Conservation (phyloP, 495 filamentous ascomycete genomes). For the Penicillium cosmopolitanum region DNA sequence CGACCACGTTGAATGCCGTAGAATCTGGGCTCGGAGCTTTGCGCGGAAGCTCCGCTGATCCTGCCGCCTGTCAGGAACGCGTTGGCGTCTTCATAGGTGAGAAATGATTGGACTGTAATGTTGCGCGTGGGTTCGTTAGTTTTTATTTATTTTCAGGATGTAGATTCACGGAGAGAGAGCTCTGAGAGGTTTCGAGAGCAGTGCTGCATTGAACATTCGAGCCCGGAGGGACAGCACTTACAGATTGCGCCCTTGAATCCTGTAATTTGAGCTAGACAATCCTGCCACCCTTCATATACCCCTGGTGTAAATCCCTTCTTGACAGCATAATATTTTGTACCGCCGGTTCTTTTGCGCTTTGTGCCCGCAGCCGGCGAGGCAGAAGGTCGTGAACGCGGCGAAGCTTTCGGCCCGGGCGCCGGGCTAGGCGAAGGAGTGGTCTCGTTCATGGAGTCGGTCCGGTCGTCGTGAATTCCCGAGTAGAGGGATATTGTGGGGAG, state of each 20-base stretch:
- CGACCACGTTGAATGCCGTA: slow-evolving; percentile 86
- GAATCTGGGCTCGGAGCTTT: slow-evolving; percentile 51
- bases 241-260: slow-evolving; percentile 86
- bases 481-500: not conserved
- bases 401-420: slow-evolving; percentile 35
- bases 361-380: slow-evolving; percentile 51
- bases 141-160: not conserved
- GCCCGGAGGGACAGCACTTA: slow-evolving; percentile 46
- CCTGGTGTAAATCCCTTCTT: slow-evolving; percentile 76
- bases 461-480: not conserved
- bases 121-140: slow-evolving; percentile 15
- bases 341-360: slow-evolving; percentile 65
- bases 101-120: slow-evolving; percentile 80
- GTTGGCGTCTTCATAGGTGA: slow-evolving; percentile 73
- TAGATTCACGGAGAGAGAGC: not conserved
- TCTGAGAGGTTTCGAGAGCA: no score
- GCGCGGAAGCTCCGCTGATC: slow-evolving; percentile 18
- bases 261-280: slow-evolving; percentile 79
- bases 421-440: slow-evolving; percentile 47
- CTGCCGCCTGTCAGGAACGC: slow-evolving; percentile 71
- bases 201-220: not conserved
- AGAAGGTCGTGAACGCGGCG: slow-evolving; percentile 30
- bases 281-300: slow-evolving; percentile 82
- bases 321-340: slow-evolving; percentile 86
- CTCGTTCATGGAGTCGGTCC: slow-evolving; percentile 31